phyloP scores from a whole-genome alignment of 768 basidiomycete species.

The Leccinum barrowsii region DNA sequence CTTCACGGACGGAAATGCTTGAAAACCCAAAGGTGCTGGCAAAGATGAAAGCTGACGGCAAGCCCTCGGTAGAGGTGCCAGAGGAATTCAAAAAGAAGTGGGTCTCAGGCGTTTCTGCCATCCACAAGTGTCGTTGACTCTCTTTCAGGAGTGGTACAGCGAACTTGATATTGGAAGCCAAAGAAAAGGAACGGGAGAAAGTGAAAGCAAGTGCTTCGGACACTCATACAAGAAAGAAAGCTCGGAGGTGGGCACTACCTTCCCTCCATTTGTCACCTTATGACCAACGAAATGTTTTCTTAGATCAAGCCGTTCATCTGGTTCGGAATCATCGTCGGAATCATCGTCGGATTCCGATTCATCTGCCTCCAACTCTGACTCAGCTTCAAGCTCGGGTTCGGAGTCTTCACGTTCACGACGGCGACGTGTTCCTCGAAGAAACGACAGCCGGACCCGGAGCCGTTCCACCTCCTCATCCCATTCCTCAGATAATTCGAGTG shows the following conservation, averaged over 20 bases:
- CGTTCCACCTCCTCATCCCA: constrained; percentile 22
- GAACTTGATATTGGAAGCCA: constrained; percentile 76
- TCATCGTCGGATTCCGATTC: constrained; percentile 17
- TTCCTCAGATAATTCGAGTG: constrained; percentile 13
- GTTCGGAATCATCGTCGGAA: constrained; percentile 16
- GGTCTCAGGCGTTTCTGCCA: constrained; percentile 22
- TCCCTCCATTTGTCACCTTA: background rate
- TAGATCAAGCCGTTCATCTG: constrained; percentile 34
- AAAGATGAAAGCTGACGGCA: constrained; percentile 66
- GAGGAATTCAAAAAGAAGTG: constrained; percentile 88
- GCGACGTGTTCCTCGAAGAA: constrained; percentile 35
- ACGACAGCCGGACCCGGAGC: constrained; percentile 19
- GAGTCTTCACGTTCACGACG: constrained; percentile 43
- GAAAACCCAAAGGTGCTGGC: constrained; percentile 69
- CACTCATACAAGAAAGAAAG: constrained; percentile 33
- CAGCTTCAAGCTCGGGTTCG: constrained; percentile 43
- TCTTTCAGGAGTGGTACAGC: constrained; percentile 67
- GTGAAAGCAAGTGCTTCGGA: constrained; percentile 29
- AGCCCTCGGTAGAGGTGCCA: constrained; percentile 80
- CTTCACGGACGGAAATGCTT: constrained; percentile 82
- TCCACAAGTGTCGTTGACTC: constrained; percentile 1
- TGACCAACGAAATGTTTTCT: background rate
- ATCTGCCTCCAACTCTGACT: constrained; percentile 20
- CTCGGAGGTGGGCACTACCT: constrained; percentile 40
- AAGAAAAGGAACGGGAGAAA: constrained; percentile 70